Conservation (phyloP, 257 asterid genomes). For the Craterostigma plantagineum region DNA sequence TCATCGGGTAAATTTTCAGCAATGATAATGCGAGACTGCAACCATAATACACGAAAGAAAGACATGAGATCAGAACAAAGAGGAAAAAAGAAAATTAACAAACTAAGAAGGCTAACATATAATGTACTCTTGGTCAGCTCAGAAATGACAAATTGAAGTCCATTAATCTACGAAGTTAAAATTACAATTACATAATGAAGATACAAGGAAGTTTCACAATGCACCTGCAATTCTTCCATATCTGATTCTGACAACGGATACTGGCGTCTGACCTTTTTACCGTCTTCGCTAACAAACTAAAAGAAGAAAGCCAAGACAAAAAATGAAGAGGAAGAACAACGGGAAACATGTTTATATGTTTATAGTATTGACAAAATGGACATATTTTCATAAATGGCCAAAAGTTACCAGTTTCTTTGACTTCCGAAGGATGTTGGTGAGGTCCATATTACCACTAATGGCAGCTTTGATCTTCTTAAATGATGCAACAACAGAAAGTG, state of each 20-base stretch:
- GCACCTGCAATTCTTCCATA: conserved; percentile 79
- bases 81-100: too few species aligned
- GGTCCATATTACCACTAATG: conserved; percentile 25
- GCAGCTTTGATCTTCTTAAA: conserved; percentile 51
- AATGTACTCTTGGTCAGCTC: too few species aligned
- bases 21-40: conserved; percentile 57
- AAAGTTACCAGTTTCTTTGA: conserved; percentile 42
- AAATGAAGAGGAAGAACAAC: neutral
- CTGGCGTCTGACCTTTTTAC: conserved; percentile 58
- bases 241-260: conserved; percentile 53
- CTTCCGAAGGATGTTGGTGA: conserved; percentile 31
- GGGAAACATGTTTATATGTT: conserved; percentile 5
- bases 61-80: too few species aligned
- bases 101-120: too few species aligned
- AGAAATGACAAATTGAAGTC: too few species aligned
- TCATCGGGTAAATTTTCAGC: conserved; percentile 90
- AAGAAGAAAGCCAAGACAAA: too few species aligned
- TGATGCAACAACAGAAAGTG: conserved; percentile 46
- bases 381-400: neutral
- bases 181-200: neutral
- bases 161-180: too few species aligned
- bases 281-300: conserved; percentile 78
- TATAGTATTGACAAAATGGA: conserved; percentile 4
- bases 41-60: too few species aligned
- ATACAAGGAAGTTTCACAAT: conserved; percentile 6